These are phyloP conservation scores for Lyophyllum decastes DNA, from an alignment of 768 basidiomycete genomes.

Conservation along the genomic window DNA sequence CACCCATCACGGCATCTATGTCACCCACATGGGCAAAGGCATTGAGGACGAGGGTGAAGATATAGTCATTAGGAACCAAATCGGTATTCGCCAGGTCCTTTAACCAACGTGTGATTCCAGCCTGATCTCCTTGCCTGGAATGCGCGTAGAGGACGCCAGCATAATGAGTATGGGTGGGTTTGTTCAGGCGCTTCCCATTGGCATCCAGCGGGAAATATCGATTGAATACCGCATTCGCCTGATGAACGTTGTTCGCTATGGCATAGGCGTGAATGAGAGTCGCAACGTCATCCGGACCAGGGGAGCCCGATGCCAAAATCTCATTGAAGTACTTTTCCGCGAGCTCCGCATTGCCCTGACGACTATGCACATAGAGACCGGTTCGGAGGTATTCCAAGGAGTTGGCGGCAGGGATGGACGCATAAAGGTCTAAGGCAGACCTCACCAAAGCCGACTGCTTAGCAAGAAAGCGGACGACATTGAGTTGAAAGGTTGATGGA, in stretches of 20 bases:
- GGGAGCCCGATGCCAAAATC: conserved; percentile 31
- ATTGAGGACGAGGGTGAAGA: conserved; percentile 64
- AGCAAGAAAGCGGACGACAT: conserved; percentile 46
- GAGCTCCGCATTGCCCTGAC: conserved; percentile 47
- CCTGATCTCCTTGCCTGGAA: conserved; percentile 41
- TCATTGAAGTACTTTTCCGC: conserved; percentile 45
- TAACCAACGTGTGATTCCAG: conserved; percentile 57
- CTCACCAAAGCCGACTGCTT: conserved; percentile 18
- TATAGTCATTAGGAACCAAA: conserved; percentile 50
- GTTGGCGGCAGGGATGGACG: conserved; percentile 3
- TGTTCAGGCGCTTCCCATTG: conserved; percentile 27
- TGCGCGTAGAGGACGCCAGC: conserved; percentile 58
- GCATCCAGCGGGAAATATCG: conserved; percentile 47
- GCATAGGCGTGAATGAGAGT: conserved; percentile 61
- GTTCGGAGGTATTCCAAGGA: conserved; percentile 30
- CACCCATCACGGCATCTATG: conserved; percentile 44
- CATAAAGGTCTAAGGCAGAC: conserved; percentile 22
- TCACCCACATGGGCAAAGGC: conserved; percentile 57
- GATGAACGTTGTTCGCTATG: conserved; percentile 37
- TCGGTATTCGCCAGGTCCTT: conserved; percentile 49
- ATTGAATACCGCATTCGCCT: conserved; percentile 53
- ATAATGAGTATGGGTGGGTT: conserved; percentile 54
- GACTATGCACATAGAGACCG: conserved; percentile 55
- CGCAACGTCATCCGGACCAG: conserved; percentile 31
- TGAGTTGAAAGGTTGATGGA: conserved; percentile 27